Base-by-base conservation (phyloP, 1,284 basidiomycete species). In the Cryptococcus sp. region DNA sequence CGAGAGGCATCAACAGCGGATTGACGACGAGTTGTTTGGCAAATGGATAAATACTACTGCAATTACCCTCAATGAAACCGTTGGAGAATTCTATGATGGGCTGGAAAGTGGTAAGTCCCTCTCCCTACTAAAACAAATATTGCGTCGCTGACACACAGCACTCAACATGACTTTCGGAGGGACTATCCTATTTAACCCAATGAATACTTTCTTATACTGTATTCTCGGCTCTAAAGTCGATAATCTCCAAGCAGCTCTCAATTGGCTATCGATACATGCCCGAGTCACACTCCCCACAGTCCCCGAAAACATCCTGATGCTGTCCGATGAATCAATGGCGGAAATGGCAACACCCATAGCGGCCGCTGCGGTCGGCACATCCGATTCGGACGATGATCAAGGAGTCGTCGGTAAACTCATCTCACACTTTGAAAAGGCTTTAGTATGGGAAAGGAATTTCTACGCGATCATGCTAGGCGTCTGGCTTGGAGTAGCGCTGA, bases 31-130 rank as follows among this genome's bases (percentile, higher is more conserved):
- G 16, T 74, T 97, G 42, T 94, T 98, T 57, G 87, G 88, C 16
- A 51, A 52, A 1, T 98, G 92, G 93, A 85, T 98, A 47, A 91
- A 96, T 65, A 82, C 79, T n/a, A 96, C 93, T 1, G 93, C 91
- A 0, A 82, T 83, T 4, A 85, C 85, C 5, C 82, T 98, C 59
- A 98, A 98, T 53, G 53, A 63, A 14, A 80, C 78, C 0, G 61
- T 80, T 22, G 77, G 76, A 24, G 70, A 76, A 34, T 80, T 81
- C 50, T 77, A 79, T 54, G 67, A 70, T 51, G 77, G 73, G 9
- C 61, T 81, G 7, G 75, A 73, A 49, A 50, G 56, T 14, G 57
- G 70, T 72, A 44, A 61, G 69, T 61, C 9, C 28, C 10, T 28
- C 21, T 14, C 31, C 40, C 21, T 31, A 58, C 0, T 55, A 62